phyloP scores from a whole-genome alignment of 345 rosid genomes.

The Camelina sativa region DNA sequence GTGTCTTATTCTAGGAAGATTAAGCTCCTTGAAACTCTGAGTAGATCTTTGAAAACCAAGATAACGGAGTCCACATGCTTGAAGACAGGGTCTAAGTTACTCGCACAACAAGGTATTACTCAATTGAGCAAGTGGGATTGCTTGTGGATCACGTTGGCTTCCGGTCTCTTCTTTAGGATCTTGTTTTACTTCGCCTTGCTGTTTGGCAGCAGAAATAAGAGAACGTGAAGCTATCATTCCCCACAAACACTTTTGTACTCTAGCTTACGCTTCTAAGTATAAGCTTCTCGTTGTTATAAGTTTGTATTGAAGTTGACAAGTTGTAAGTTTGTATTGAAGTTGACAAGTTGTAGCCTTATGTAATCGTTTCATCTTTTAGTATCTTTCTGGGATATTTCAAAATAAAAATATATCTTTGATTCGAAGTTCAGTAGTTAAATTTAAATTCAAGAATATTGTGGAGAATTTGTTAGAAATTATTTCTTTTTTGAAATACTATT shows the following conservation, averaged over 20 bases:
- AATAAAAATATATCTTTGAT: neutral
- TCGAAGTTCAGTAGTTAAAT: too few species aligned
- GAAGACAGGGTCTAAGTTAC: constrained; percentile 44
- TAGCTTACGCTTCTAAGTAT: neutral
- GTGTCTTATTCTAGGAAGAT: constrained; percentile 27
- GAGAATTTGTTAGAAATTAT: too few species aligned
- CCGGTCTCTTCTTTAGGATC: constrained; percentile 47
- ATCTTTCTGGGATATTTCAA: neutral
- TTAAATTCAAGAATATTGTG: too few species aligned
- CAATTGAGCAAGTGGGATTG: constrained; percentile 48
- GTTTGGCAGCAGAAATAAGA: constrained; percentile 50
- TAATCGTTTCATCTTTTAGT: neutral
- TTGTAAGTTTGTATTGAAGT: neutral
- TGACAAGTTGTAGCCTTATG: neutral
- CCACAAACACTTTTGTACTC: constrained; percentile 2
- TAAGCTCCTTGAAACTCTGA: constrained; percentile 40
- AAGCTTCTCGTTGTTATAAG: constrained; percentile 2
- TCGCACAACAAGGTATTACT: constrained; percentile 46
- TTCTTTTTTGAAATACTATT: too few species aligned
- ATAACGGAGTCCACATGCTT: constrained; percentile 48
- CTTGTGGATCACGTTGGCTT: constrained; percentile 49
- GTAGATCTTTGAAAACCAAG: constrained; percentile 36
- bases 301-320: too few species aligned
- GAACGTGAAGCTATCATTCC: constrained; percentile 40
- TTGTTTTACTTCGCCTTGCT: constrained; percentile 48